Base-by-base conservation (phyloP, 2,329 filamentous ascomycete species). In the Phoma sp. region DNA sequence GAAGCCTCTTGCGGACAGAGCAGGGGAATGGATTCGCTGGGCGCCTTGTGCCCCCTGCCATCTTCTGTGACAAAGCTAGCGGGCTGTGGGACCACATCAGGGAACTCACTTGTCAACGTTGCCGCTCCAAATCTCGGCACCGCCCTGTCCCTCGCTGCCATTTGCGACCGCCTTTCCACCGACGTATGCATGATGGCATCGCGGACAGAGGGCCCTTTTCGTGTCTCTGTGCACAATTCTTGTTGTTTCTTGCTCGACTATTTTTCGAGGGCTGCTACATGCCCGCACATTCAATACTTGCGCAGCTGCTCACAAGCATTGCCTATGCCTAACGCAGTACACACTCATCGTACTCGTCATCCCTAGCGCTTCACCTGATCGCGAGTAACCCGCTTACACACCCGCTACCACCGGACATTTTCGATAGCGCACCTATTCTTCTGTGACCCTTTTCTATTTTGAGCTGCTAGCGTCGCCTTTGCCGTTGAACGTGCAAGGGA, bases 181-280 rank as follows among this genome's bases (percentile, higher is more conserved):
- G 46, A 55, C 52, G 52, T 55, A 50, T 40, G 18, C 46, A 50
- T 50, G 52, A 55, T 55, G 52, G 46, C 46, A 55, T 55, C 37
- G 47, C 42, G 47, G 41, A 22, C 46, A 18, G 33, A 24, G n/a
- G 37, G 25, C 45, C 44, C 22, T 29, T 46, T 55, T 41, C 13
- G 36, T 54, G 37, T n/a, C 11, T 24, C 13, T 33, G 24, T 13
- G 4, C 30, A 22, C 46, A 41, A 32, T 47, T 46, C 52, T 32
- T 55, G 52, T 27, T 47, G 41, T 9, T 22, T 10, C 5, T 18
- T 7, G 13, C 5, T 36, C 14, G 14, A 45, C 24, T 13, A 13
- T 18, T 40, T 32, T 43, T 22, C 40, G 30, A 44, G 42, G 51
- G 10, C 9, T 23, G 10, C 45, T 49, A 45, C 40, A 40, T 18